Conservation (phyloP, 495 filamentous ascomycete genomes). For the Parmelia sp. region DNA sequence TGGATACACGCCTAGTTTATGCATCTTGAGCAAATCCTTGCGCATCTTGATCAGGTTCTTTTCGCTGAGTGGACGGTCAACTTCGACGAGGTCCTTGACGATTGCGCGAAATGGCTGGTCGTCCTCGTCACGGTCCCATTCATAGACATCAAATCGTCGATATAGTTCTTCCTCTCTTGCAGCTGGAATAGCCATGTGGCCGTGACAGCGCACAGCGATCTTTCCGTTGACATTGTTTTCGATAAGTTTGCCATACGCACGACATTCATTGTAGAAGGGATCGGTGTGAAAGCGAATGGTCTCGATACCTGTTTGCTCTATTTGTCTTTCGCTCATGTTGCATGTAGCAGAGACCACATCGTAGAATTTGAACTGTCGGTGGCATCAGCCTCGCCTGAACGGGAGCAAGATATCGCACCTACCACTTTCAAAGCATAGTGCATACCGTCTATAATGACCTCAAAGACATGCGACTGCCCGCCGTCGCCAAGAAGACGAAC, state of each 20-base stretch:
- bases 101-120: constrained; percentile 19
- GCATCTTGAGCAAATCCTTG: constrained; percentile 17
- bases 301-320: not conserved
- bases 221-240: constrained; percentile 19
- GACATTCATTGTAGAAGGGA: constrained; percentile 22
- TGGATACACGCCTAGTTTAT: constrained; percentile 13
- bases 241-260: constrained; percentile 21
- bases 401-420: not conserved
- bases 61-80: constrained; percentile 6
- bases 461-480: constrained; percentile 20
- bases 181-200: constrained; percentile 14
- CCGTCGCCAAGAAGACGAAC: constrained; percentile 12
- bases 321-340: not conserved
- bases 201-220: constrained; percentile 21
- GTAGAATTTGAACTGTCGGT: constrained; percentile 20
- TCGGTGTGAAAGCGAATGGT: constrained; percentile 11
- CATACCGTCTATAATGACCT: constrained; percentile 12
- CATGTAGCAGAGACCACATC: constrained; percentile 1
- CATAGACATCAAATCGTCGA: not conserved
- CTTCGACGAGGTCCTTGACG: constrained; percentile 19
- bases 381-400: not conserved
- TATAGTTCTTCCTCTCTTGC: constrained; percentile 4
- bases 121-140: constrained; percentile 14
- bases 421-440: constrained; percentile 22
- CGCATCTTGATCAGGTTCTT: constrained; percentile 9